Percentiles rank a stretch among this genome's conserved stretches.
Conservation (phyloP, 2,329 filamentous ascomycete genomes). For the Ceratocystiopsis minuta region DNA sequence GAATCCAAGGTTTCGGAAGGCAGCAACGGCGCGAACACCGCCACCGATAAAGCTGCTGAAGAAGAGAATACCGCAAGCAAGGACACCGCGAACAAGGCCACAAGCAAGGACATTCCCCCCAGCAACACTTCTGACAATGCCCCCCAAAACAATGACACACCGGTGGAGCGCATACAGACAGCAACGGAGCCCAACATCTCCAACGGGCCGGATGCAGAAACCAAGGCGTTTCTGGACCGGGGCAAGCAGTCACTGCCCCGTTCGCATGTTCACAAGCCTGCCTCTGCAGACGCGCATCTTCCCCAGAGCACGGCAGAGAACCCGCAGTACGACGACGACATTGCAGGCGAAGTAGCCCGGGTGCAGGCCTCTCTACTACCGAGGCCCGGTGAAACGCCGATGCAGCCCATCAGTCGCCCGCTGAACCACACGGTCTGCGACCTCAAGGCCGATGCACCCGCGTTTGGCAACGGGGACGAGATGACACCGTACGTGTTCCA, state of each 20-base stretch:
- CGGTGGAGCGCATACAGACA: background rate
- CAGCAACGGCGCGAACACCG: background rate
- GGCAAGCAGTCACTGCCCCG: constrained; percentile 11
- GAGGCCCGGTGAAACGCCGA: constrained; percentile 30
- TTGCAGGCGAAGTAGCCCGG: constrained; percentile 42
- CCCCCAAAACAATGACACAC: background rate
- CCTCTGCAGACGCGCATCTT: constrained; percentile 13
- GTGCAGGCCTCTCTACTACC: constrained; percentile 39
- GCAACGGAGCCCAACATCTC: constrained; percentile 2
- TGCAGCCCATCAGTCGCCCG: constrained; percentile 43
- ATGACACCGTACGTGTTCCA: constrained; percentile 51
- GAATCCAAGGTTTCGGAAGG: background rate
- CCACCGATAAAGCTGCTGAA: background rate
- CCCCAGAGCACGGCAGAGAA: constrained; percentile 39
- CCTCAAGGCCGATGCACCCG: constrained; percentile 33
- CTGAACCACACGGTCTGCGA: constrained; percentile 44
- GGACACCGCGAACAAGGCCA: background rate
- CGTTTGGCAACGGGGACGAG: constrained; percentile 29
- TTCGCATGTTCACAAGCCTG: constrained; percentile 11
- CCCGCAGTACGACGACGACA: constrained; percentile 44
- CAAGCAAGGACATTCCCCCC: background rate
- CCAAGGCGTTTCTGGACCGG: constrained; percentile 11
- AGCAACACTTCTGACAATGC: no score
- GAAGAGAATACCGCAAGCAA: background rate
- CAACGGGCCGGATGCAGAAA: constrained; percentile 9